Evolutionary conservation across 306 rosid genomes (phyloP).

Genomic region (Clitoria ternatea): DNA sequence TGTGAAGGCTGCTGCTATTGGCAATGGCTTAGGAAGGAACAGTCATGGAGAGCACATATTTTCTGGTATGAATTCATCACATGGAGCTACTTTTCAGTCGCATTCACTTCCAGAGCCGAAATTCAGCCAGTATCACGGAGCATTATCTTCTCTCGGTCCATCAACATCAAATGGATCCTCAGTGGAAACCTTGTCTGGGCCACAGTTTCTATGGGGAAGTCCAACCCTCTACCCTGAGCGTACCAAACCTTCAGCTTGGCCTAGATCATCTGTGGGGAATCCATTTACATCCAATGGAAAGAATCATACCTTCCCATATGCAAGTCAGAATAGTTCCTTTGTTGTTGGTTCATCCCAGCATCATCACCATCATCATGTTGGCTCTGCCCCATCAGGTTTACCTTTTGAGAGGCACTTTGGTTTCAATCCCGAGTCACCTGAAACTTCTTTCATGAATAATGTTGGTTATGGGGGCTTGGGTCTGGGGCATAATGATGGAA

Average conservation of each 20-base stretch:
- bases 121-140: constrained; percentile 59
- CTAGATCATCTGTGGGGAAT: constrained; percentile 58
- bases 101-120: constrained; percentile 80
- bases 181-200: constrained; percentile 86
- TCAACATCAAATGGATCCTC: constrained; percentile 68
- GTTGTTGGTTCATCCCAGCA: constrained; percentile 56
- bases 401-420: constrained; percentile 91
- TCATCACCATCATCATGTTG: constrained; percentile 68
- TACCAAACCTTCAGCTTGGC: constrained; percentile 71
- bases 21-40: constrained; percentile 71
- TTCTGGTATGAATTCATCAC: constrained; percentile 34
- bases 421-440: constrained; percentile 81
- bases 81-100: constrained; percentile 56
- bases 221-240: constrained; percentile 61
- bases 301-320: constrained; percentile 59
- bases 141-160: constrained; percentile 49
- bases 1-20: constrained; percentile 72
- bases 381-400: constrained; percentile 93
- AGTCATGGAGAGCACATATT: constrained; percentile 48
- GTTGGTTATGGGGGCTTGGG: constrained; percentile 63
- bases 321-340: constrained; percentile 59
- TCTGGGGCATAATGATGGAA: constrained; percentile 64
- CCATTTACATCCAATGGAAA: constrained; percentile 74
- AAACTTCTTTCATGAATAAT: constrained; percentile 65
- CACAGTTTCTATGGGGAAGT: constrained; percentile 98